Percentiles rank a stretch among this genome's conserved stretches.
phyloP scores from a whole-genome alignment of 1,139 yeast species.

The Scheffersomyces illinoinensis region DNA sequence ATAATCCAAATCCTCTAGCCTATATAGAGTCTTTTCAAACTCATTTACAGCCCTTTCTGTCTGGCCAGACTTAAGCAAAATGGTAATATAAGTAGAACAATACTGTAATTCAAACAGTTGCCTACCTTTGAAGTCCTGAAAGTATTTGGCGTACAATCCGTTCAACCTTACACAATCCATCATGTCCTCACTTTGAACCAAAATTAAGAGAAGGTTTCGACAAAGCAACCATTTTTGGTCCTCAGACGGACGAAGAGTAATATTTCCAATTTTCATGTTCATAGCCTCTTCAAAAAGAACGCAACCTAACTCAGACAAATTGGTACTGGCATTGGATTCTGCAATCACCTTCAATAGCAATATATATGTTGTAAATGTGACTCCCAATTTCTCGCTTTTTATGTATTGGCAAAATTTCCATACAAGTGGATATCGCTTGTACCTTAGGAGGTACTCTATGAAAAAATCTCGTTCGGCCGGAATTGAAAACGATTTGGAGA shows the following conservation, averaged over 20 bases:
- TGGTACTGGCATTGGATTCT: neutral
- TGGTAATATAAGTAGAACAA: conserved; percentile 23
- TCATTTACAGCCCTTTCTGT: conserved; percentile 22
- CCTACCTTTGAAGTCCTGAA: conserved; percentile 5
- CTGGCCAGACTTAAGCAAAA: conserved; percentile 27
- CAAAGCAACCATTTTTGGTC: neutral
- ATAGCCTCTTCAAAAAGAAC: conserved; percentile 14
- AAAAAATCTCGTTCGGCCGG: neutral
- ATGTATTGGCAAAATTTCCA: conserved; percentile 5
- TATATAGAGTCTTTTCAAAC: conserved; percentile 11
- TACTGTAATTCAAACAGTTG: conserved; percentile 15
- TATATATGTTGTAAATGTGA: conserved; percentile 2
- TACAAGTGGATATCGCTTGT: neutral
- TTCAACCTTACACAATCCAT: conserved; percentile 19
- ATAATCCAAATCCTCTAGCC: neutral
- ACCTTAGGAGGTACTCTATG: neutral
- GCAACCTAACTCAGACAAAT: conserved; percentile 6
- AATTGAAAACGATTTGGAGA: neutral
- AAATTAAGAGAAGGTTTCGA: neutral
- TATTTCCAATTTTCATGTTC: conserved; percentile 11
- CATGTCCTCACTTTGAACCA: conserved; percentile 6
- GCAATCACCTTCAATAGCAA: conserved; percentile 4
- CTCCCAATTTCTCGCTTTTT: conserved; percentile 1
- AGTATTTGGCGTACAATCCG: conserved; percentile 19
- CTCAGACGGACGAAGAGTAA: neutral